These are phyloP conservation scores for Wickerhamiella infanticola DNA, from an alignment of 1,139 yeast species.

Conservation along the genomic window DNA sequence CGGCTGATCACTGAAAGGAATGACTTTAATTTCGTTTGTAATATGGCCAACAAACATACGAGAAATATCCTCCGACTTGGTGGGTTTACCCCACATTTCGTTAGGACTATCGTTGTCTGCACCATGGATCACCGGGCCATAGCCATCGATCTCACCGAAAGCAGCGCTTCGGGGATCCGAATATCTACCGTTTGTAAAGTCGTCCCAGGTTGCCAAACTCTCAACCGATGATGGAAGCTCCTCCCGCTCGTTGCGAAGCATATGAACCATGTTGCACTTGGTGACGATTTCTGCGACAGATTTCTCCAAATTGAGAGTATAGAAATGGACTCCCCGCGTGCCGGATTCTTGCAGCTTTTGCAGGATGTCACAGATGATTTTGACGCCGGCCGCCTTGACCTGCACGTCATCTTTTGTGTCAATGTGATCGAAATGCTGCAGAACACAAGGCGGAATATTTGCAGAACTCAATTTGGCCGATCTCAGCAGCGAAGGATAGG, in stretches of 20 bases:
- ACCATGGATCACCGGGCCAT: constrained; percentile 79
- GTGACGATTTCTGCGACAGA: constrained; percentile 77
- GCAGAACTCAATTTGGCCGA: constrained; percentile 89
- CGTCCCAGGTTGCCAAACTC: constrained; percentile 79
- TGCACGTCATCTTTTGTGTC: constrained; percentile 65
- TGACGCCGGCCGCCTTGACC: constrained; percentile 74
- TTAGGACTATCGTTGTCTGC: constrained; percentile 53
- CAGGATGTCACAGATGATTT: constrained; percentile 50
- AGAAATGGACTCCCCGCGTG: constrained; percentile 74
- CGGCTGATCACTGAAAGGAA: constrained; percentile 88
- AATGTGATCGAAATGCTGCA: constrained; percentile 39
- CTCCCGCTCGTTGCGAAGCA: neutral
- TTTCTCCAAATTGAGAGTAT: constrained; percentile 77
- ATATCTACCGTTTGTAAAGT: constrained; percentile 92
- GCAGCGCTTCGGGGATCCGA: constrained; percentile 96
- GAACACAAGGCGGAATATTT: constrained; percentile 46
- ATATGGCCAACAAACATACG: constrained; percentile 58
- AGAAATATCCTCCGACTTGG: constrained; percentile 44
- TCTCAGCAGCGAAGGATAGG: constrained; percentile 69
- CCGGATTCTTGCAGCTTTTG: constrained; percentile 32
- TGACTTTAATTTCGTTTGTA: constrained; percentile 54
- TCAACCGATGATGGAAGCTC: neutral
- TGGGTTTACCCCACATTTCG: constrained; percentile 64
- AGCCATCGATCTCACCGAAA: constrained; percentile 94
- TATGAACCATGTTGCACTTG: constrained; percentile 29